These are phyloP conservation scores for Xylaria sp. DNA, from an alignment of 2,329 filamentous ascomycete species.

Conservation along the genomic window DNA sequence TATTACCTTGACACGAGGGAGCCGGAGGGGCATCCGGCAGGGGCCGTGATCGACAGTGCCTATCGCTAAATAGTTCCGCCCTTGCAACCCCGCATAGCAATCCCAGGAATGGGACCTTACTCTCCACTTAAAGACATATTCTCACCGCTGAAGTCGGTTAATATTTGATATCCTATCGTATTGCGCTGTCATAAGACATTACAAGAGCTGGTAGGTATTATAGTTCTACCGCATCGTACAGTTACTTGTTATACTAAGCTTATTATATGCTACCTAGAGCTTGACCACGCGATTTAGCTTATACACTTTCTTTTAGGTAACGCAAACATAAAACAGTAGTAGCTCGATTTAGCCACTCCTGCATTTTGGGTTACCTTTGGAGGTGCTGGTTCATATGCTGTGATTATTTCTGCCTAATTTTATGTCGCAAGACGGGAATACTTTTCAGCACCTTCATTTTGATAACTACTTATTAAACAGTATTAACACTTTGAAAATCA, in stretches of 20 bases:
- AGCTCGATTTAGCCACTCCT: background rate
- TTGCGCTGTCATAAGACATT: background rate
- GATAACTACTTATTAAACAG: no score
- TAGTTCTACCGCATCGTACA: no score
- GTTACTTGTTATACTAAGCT: background rate
- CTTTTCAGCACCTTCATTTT: no score
- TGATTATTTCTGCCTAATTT: background rate
- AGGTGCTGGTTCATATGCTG: background rate
- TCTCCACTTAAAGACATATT: slow-evolving; percentile 17
- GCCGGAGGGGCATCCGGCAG: background rate
- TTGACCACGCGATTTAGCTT: background rate
- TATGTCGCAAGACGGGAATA: background rate
- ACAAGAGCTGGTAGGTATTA: no score
- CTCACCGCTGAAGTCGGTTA: slow-evolving; percentile 20
- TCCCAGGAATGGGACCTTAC: slow-evolving; percentile 13
- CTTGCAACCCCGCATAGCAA: slow-evolving; percentile 21
- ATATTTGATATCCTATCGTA: background rate
- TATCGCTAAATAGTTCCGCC: slow-evolving; percentile 12
- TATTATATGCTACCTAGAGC: background rate
- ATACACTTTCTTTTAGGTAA: background rate
- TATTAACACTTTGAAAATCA: no score
- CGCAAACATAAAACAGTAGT: background rate
- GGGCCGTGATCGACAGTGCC: slow-evolving; percentile 11
- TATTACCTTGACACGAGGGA: slow-evolving; percentile 21
- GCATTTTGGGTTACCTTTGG: background rate